phyloP scores from a whole-genome alignment of 129 eudicot genomes.

The Lactuca saligna region DNA sequence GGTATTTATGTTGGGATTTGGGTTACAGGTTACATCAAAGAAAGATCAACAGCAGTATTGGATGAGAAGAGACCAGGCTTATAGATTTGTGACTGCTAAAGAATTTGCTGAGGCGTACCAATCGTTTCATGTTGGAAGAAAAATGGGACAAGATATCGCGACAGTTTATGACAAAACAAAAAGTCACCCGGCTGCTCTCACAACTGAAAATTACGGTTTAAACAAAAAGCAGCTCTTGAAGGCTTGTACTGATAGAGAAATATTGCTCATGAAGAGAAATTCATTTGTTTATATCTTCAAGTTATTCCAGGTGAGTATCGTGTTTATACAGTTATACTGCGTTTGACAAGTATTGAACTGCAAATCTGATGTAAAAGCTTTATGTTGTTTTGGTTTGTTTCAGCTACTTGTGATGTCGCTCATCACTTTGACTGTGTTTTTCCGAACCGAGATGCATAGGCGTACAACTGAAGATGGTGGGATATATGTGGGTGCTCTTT shows the following conservation, averaged over 20 bases:
- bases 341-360: too few relatives aligned
- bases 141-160: conserved; percentile 42
- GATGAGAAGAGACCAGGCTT: conserved; percentile 54
- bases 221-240: conserved; percentile 50
- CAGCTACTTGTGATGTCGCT: conserved; percentile 54
- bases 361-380: background rate
- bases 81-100: conserved; percentile 55
- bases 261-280: conserved; percentile 78
- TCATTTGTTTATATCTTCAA: conserved; percentile 78
- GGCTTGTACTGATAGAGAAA: conserved; percentile 59
- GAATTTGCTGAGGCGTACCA: conserved; percentile 68
- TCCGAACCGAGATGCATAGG: conserved; percentile 64
- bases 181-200: conserved; percentile 84
- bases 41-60: conserved; percentile 91
- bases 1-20: conserved; percentile 1
- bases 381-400: conserved; percentile 6
- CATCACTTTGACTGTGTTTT: conserved; percentile 56
- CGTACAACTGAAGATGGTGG: conserved; percentile 41
- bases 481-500: conserved; percentile 52
- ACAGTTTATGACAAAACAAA: conserved; percentile 56
- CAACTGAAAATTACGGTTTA: conserved; percentile 59
- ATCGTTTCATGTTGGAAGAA: conserved; percentile 63
- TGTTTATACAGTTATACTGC: background rate
- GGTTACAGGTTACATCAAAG: conserved; percentile 65
- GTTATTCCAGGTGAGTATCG: conserved; percentile 47